Conservation (phyloP, 1,284 basidiomycete genomes). For the Neonothopanus nambi region DNA sequence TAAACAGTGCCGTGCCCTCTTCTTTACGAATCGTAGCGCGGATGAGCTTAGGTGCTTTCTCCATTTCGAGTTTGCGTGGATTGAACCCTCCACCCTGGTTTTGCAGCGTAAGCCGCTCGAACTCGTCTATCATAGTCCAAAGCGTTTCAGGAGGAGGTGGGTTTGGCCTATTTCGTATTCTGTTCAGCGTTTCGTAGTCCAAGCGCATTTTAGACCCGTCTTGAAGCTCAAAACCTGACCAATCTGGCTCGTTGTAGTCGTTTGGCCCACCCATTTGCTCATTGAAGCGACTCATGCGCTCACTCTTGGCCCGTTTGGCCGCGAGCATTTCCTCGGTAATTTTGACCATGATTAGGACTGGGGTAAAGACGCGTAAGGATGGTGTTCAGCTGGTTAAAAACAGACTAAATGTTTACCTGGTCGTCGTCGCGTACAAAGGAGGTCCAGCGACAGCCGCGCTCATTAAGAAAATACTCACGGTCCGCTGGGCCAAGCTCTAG, state of each 20-base stretch:
- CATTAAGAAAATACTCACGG: too few species aligned
- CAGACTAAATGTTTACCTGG: too few species aligned
- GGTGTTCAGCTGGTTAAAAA: too few species aligned
- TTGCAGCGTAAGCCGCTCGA: neutral
- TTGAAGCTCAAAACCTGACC: neutral
- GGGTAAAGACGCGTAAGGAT: neutral
- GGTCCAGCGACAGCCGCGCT: too few species aligned
- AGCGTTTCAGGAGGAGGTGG: neutral
- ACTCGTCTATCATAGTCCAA: neutral
- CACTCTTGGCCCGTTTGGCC: neutral
- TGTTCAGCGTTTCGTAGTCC: neutral
- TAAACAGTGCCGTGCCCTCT: neutral
- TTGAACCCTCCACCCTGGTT: too few species aligned
- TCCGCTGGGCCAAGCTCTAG: too few species aligned
- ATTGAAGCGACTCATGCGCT: neutral
- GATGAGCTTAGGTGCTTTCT: neutral
- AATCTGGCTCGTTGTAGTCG: neutral
- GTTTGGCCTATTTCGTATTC: too few species aligned
- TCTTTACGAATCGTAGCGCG: neutral
- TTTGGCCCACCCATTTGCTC: neutral
- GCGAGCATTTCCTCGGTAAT: conserved; percentile 3
- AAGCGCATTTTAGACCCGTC: neutral
- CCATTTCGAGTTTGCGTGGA: too few species aligned
- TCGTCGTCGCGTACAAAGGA: too few species aligned
- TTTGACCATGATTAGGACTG: neutral